Base-by-base conservation (phyloP, 1,139 yeast genomes). In the Diutina scorzettiae region DNA sequence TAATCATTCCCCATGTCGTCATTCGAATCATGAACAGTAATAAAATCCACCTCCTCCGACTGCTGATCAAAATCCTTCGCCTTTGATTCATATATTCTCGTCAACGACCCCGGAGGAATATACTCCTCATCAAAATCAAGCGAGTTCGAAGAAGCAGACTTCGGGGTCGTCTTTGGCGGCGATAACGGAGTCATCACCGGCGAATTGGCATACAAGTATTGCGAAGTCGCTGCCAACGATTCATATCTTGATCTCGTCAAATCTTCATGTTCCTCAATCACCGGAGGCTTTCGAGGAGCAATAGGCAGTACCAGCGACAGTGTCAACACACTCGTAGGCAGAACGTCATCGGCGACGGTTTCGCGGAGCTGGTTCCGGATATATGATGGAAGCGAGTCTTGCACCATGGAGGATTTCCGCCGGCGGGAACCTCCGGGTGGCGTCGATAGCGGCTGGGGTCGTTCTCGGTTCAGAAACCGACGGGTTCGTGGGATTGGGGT, bases 91-190 rank as follows among this genome's bases (percentile, higher is more conserved):
- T 21, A 33, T 9, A 20, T 23, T 8, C 24, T 14, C 4, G 27
- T 5, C 23, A 34, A 23, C 28, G 25, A 23, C 5, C 27, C 39
- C 11, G 39, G 39, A 2, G 17, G 25, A 16, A 34, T 34, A 19
- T 34, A 34, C 17, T 34, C 39, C 16, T 34, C 39, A 23, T 34
- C 39, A 23, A 34, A 34, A n/a, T 34, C 39, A 23, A 34, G 39
- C 4, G 16, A 14, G 16, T 34, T 16, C 16, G 3, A 4, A n/a
- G n/a, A n/a, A 30, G 33, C 19, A 30, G 33, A 7, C 17, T 18
- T 12, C 11, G 39, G 20, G 19, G 39, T 20, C 11, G 19, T 19
- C 18, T 8, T 16, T 14, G 17, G 31, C 5, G 25, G 25, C n/a
- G 37, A 20, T 4, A 5, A 9, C 7, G 37, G 25, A 12, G 14